phyloP scores from a whole-genome alignment of 2,329 filamentous ascomycete genomes.

The Leptographium procerum region DNA sequence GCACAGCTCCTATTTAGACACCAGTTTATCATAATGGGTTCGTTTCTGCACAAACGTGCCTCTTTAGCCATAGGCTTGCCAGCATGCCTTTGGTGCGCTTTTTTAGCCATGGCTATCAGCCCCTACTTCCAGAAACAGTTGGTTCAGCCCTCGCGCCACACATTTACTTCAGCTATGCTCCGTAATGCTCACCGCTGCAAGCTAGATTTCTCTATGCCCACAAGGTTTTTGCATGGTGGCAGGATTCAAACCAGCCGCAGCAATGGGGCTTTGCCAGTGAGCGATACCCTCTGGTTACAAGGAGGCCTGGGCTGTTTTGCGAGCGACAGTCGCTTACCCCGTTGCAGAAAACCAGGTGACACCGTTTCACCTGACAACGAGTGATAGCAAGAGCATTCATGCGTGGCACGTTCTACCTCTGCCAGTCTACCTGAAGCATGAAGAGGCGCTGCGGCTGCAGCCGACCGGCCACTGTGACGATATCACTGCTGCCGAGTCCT shows the following conservation, averaged over 20 bases:
- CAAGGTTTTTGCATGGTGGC: constrained; percentile 59
- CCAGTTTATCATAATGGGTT: too few relatives aligned
- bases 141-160: constrained; percentile 17
- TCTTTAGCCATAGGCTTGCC: constrained; percentile 46
- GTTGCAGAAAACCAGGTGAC: constrained; percentile 72
- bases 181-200: background rate
- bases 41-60: constrained; percentile 19
- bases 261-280: constrained; percentile 76
- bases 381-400: constrained; percentile 68
- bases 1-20: too few relatives aligned
- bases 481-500: constrained; percentile 45
- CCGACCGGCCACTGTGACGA: constrained; percentile 37
- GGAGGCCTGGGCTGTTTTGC: background rate
- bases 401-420: constrained; percentile 86
- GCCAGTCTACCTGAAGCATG: constrained; percentile 62
- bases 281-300: background rate
- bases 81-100: constrained; percentile 53
- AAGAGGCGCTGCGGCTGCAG: constrained; percentile 46
- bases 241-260: constrained; percentile 65
- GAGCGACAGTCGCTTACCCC: background rate
- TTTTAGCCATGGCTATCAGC: constrained; percentile 54
- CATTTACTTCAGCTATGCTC: background rate
- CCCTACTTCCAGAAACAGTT: constrained; percentile 73
- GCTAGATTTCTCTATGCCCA: constrained; percentile 72
- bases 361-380: constrained; percentile 65